Base-by-base conservation (phyloP, 192 early-diverging fungal genomes). In the Podila epigama region DNA sequence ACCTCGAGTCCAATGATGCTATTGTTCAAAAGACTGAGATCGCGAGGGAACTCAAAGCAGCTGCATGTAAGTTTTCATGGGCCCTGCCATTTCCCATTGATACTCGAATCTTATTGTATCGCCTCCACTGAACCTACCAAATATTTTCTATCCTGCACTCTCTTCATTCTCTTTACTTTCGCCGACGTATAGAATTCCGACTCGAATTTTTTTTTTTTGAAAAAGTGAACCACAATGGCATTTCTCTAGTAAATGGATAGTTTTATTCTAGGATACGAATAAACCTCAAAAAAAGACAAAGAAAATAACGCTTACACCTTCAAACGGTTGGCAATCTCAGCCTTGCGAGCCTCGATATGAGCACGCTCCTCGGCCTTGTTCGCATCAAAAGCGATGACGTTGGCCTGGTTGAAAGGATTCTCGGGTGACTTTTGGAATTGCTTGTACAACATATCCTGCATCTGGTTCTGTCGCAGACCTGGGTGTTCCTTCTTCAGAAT, bases 371-470 rank as follows among this genome's bases (percentile, higher is more conserved):
- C 90, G 11, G 86, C 79, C 52, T 82, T 84, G 25, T 82, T 89
- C 48, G 93, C 88, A 80, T 97, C 92, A 69, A 93, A 92, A 9
- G 87, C 82, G 28, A 86, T 39, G 41, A 92, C 71, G 29, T 89
- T 84, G 13, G 83, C 81, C 79, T 93, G 90, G 83, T 95, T 95
- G 79, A 90, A 85, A 28, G 92, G 91, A 65, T 92, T 92, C 39
- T 93, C 92, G 2, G 90, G 90, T 8, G 89, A 86, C 83, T 92
- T 93, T 62, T 81, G 83, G 70, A 87, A 94, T 57, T 89, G 85
- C 81, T 96, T 96, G 85, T 88, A 96, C 40, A 91, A 59, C 53
- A 95, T 82, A 56, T 96, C 90, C 67, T 91, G 84, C 63, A 92
- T 77, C 75, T 97, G 94, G 52, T 79, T 88, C 70, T 89, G 79